Evolutionary conservation across 225 moss, liverwort and hornwort genomes (phyloP).

Genomic region (Physcomitrellopsis africana): DNA sequence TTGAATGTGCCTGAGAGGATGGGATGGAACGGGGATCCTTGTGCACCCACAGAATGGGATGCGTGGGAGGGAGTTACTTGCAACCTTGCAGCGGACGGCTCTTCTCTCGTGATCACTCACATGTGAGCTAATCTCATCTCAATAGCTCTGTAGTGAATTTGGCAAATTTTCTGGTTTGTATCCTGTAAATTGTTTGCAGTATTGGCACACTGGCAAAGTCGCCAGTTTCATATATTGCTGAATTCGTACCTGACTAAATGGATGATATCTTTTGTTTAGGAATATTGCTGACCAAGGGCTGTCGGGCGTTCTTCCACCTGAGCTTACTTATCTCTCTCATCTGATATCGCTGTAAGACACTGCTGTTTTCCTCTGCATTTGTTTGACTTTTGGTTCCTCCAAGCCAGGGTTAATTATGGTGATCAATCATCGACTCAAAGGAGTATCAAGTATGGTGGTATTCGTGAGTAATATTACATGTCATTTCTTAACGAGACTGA

Average conservation of each 20-base stretch:
- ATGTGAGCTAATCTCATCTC: constrained; percentile 55
- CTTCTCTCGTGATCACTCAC: constrained; percentile 71
- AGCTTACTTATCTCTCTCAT: constrained; percentile 61
- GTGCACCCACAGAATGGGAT: constrained; percentile 87
- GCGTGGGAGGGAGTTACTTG: constrained; percentile 96
- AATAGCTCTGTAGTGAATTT: too few relatives aligned
- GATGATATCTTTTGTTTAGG: constrained; percentile 38
- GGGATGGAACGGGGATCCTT: constrained; percentile 99
- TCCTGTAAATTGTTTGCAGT: neutral
- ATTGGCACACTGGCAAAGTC: neutral
- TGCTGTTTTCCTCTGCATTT: neutral
- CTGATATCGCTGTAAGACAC: constrained; percentile 69
- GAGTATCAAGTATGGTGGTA: too few relatives aligned
- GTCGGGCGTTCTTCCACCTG: constrained; percentile 58
- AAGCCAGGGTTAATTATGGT: too few relatives aligned
- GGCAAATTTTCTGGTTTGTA: neutral
- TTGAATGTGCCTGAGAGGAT: constrained; percentile 81
- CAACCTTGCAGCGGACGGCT: constrained; percentile 59
- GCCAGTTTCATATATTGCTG: neutral
- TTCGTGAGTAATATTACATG: neutral
- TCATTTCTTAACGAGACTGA: neutral
- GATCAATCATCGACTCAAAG: too few relatives aligned
- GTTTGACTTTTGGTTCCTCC: neutral
- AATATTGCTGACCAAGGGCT: constrained; percentile 74
- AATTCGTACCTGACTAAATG: neutral